phyloP scores from a whole-genome alignment of 306 rosid genomes.

The Trifolium repens region DNA sequence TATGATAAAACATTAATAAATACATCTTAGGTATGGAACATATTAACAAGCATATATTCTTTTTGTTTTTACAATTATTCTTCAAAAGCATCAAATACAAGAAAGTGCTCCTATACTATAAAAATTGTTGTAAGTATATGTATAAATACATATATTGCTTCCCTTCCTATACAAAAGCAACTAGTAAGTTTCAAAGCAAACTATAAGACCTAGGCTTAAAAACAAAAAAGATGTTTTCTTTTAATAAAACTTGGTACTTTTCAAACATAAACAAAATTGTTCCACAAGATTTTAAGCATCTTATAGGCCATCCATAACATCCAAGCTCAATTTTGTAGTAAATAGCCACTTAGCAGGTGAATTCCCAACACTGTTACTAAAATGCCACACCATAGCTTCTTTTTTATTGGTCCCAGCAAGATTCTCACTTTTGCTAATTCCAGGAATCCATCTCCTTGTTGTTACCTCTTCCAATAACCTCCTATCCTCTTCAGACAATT shows the following conservation, averaged over 20 bases:
- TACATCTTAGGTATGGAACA: not conserved
- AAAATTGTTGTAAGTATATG: too few species aligned
- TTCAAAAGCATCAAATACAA: not conserved
- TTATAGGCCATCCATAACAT: constrained; percentile 62
- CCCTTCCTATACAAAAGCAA: constrained; percentile 7
- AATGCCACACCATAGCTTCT: constrained; percentile 43
- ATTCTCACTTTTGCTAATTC: constrained; percentile 72
- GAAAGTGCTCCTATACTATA: not conserved
- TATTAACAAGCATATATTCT: not conserved
- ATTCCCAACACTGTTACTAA: constrained; percentile 63
- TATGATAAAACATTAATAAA: too few species aligned
- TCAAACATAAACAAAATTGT: not conserved
- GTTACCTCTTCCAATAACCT: constrained; percentile 63
- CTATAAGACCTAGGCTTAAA: not conserved
- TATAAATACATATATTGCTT: not conserved
- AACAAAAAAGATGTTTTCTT: not conserved
- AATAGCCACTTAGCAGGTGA: constrained; percentile 51
- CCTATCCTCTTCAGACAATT: constrained; percentile 57
- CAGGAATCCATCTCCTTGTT: constrained; percentile 42
- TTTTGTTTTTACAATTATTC: not conserved
- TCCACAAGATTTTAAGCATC: not conserved
- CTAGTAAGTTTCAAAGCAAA: not conserved
- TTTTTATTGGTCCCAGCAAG: constrained; percentile 42
- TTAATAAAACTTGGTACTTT: not conserved
- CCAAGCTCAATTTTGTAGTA: constrained; percentile 44